Percentiles rank a stretch among this genome's conserved stretches.
Conservation (phyloP, 1,284 basidiomycete genomes). For the Binderoboletus segoi region DNA sequence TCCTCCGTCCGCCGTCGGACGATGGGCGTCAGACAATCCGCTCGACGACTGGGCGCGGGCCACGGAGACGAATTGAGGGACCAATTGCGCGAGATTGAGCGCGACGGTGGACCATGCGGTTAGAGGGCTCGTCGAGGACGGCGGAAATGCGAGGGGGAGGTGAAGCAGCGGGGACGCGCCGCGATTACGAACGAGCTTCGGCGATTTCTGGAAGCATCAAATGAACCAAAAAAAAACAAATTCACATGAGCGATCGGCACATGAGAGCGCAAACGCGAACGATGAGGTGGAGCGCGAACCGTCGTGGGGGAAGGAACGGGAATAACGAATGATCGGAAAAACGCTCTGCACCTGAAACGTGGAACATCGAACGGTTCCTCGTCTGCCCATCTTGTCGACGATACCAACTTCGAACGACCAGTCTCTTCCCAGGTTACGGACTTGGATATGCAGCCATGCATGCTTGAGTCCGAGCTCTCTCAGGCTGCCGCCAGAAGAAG, state of each 20-base stretch:
- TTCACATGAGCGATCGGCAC: conserved; percentile 7
- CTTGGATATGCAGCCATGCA: conserved; percentile 76
- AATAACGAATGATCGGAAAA: neutral
- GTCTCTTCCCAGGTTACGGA: conserved; percentile 65
- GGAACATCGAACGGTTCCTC: conserved; percentile 69
- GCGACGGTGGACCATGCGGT: conserved; percentile 75
- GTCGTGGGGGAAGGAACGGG: neutral
- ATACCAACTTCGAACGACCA: conserved; percentile 81
- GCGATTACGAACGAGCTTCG: conserved; percentile 48
- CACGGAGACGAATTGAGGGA: conserved; percentile 64
- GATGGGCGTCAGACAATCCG: conserved; percentile 31
- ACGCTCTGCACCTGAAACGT: conserved; percentile 72
- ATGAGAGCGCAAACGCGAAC: neutral
- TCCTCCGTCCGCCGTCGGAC: conserved; percentile 21
- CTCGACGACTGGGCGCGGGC: conserved; percentile 35
- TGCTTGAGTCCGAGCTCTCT: conserved; percentile 66
- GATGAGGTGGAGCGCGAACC: neutral
- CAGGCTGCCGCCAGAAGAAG: conserved; percentile 9
- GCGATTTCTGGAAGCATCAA: conserved; percentile 51
- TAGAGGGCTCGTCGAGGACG: conserved; percentile 51
- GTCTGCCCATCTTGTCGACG: conserved; percentile 60
- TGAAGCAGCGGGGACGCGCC: conserved; percentile 60
- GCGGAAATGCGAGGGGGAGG: conserved; percentile 72
- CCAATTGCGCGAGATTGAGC: conserved; percentile 60
- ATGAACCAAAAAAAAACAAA: too few species aligned